Conservation (phyloP, 495 filamentous ascomycete genomes). For the Xylaria telfairii region DNA sequence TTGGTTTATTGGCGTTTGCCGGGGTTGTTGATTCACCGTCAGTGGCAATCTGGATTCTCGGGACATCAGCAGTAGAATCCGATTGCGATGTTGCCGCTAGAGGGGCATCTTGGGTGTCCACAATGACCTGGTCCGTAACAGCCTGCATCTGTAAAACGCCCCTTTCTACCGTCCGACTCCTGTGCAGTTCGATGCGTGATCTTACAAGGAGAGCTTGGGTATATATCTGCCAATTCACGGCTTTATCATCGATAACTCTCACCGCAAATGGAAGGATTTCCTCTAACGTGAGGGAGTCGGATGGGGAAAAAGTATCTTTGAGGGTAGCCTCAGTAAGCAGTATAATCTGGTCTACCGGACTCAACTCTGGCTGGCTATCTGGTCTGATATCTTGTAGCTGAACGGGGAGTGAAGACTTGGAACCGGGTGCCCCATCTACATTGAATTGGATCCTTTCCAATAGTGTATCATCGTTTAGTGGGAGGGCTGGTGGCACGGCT, state of each 20-base stretch:
- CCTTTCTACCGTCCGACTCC: conserved; percentile 83
- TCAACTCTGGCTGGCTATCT: conserved; percentile 79
- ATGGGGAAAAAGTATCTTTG: conserved; percentile 81
- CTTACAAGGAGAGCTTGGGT: conserved; percentile 89
- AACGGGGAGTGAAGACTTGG: conserved; percentile 59
- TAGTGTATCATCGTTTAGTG: conserved; percentile 91
- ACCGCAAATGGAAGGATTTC: conserved; percentile 90
- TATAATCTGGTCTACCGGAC: conserved; percentile 83
- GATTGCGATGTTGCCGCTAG: conserved; percentile 25
- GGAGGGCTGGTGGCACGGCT: conserved; percentile 66
- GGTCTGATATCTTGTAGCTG: conserved; percentile 69
- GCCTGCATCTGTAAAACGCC: conserved; percentile 94
- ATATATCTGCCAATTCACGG: conserved; percentile 98
- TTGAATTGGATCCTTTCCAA: conserved; percentile 85
- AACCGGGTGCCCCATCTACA: conserved; percentile 50
- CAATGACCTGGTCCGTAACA: conserved; percentile 93
- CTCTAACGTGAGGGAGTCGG: conserved; percentile 85
- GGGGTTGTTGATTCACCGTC: conserved; percentile 27
- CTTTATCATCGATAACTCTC: conserved; percentile 84
- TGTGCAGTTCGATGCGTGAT: conserved; percentile 85
- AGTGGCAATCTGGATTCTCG: conserved; percentile 47
- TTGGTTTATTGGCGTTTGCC: conserved; percentile 46
- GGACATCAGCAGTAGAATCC: conserved; percentile 36
- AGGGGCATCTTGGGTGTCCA: conserved; percentile 70
- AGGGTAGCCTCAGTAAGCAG: conserved; percentile 85